These are phyloP conservation scores for Cyclocybe aegerita DNA, from an alignment of 768 basidiomycete species.

Conservation along the genomic window DNA sequence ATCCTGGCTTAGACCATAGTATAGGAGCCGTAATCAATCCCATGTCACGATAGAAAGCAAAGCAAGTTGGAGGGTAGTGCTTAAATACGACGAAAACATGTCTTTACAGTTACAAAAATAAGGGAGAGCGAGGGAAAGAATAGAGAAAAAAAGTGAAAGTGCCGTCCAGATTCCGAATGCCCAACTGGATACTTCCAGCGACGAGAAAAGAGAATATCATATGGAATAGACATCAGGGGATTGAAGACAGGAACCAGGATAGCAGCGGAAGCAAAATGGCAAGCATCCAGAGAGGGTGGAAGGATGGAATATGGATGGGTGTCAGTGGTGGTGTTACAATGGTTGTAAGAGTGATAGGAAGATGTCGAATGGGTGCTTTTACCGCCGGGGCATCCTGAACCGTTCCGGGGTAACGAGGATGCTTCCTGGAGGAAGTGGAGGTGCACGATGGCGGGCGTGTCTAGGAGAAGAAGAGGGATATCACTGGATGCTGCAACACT, in stretches of 20 bases:
- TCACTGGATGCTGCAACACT: constrained; percentile 65
- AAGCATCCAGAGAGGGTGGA: constrained; percentile 12
- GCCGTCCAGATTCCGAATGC: constrained; percentile 12
- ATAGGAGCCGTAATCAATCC: no score
- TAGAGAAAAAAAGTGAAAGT: constrained; percentile 9
- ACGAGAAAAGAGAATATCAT: constrained; percentile 7
- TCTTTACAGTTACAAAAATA: constrained; percentile 20
- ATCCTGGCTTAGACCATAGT: not conserved
- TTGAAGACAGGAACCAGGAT: constrained; percentile 6
- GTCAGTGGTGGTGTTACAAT: constrained; percentile 20
- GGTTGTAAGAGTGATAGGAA: constrained; percentile 12
- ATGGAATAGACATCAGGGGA: constrained; percentile 13
- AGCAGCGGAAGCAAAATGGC: constrained; percentile 13
- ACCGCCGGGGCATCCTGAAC: constrained; percentile 10
- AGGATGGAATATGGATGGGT: constrained; percentile 3
- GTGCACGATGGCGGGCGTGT: not conserved
- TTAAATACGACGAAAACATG: not conserved
- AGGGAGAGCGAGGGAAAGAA: constrained; percentile 15
- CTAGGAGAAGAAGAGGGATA: not conserved
- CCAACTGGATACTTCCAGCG: constrained; percentile 7
- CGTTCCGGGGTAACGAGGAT: constrained; percentile 17
- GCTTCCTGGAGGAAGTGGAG: not conserved
- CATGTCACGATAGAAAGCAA: not conserved
- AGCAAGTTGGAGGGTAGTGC: not conserved
- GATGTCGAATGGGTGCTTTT: constrained; percentile 15